Percentiles rank a stretch among this genome's conserved stretches.
Evolutionary conservation across 2,329 filamentous ascomycete species (phyloP).

Genomic region (Aspergillus proliferans): DNA sequence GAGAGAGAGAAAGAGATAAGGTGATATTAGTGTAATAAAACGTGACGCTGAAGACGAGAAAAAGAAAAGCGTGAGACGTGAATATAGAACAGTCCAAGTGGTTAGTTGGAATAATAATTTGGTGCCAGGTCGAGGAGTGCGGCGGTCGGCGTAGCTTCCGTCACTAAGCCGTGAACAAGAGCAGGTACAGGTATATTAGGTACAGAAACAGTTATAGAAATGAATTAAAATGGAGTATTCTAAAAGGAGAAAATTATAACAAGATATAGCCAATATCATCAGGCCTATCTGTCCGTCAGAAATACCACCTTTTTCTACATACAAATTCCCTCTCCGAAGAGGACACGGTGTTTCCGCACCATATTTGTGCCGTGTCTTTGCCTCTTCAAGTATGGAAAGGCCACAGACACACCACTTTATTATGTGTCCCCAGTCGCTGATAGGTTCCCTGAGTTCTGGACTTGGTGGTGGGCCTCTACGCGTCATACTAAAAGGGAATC

Average conservation of each 20-base stretch:
- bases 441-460: too few relatives aligned
- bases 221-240: neutral
- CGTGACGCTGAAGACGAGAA: conserved; percentile 13
- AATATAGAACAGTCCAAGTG: neutral
- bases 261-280: neutral
- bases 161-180: conserved; percentile 18
- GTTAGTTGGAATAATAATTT: conserved; percentile 23
- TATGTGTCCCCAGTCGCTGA: too few relatives aligned
- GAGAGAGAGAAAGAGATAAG: conserved; percentile 4
- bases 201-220: neutral
- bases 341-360: conserved; percentile 26
- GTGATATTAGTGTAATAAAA: conserved; percentile 3
- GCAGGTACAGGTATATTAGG: neutral
- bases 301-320: neutral
- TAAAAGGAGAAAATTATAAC: neutral
- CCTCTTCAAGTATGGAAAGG: neutral
- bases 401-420: too few relatives aligned
- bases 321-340: conserved; percentile 8
- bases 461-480: neutral
- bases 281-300: neutral
- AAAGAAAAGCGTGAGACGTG: conserved; percentile 4
- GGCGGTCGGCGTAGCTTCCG: conserved; percentile 33
- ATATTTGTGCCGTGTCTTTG: conserved; percentile 1
- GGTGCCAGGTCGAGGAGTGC: conserved; percentile 32
- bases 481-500: neutral